Base-by-base conservation (phyloP, 2,329 filamentous ascomycete genomes). In the Apiospora hydei region DNA sequence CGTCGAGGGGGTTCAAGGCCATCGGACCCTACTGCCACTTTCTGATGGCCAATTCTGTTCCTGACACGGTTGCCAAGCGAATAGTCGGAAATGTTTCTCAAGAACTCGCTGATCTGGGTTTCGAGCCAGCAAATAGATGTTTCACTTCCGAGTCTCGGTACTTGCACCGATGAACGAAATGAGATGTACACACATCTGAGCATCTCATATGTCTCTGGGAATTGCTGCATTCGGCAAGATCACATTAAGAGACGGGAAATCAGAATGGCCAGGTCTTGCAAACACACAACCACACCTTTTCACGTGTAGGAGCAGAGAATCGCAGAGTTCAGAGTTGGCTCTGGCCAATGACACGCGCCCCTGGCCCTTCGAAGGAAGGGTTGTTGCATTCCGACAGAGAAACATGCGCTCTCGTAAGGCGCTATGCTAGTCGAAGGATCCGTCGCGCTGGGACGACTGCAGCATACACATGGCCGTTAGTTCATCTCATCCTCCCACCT, bases 301-400 rank as follows among this genome's bases (percentile, higher is more conserved):
- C 49, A 41, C 4, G n/a, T n/a, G 34, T 41, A 13, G 34, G 34
- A 64, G 21, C 57, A 64, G 57, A 34, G 57, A 34, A 14, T 18
- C 57, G 18, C 30, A n/a, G 34, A 41, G 34, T 64, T 11, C 30
- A n/a, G 57, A 24, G 57, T 64, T 16, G 18, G 21, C n/a, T 34
- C 34, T 18, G 57, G 18, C 57, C 57, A 64, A 64, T 41, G 34
- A 64, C 21, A 11, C n/a, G 16, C 41, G 34, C 30, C 18, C 57
- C 34, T 64, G 57, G 34, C 10, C 34, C 41, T 30, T 64, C 34
- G 34, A 41, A 30, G 30, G 18, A 61, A n/a, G 26, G 57, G 34
- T 64, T 41, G 57, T 64, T 64, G 57, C 57, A 64, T 64, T 34
- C 57, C 57, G 57, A n/a, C 11, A 13, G 53, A 38, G 30, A 61